Evolutionary conservation across 2,329 filamentous ascomycete genomes (phyloP).

Genomic region (Penicillium sp.): DNA sequence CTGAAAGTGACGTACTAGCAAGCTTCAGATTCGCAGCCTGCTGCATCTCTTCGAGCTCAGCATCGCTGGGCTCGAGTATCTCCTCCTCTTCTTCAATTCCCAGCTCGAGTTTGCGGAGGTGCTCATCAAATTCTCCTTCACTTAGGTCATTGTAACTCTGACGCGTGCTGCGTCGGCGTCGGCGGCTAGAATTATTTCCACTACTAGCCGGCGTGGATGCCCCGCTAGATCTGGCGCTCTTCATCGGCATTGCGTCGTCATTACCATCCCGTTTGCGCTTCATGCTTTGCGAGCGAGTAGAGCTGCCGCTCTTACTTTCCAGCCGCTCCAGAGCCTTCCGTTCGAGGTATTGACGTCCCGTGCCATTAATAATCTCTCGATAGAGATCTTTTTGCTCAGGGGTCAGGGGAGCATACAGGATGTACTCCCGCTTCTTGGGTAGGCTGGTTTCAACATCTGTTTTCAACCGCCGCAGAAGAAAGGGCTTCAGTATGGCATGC

Average conservation of each 20-base stretch:
- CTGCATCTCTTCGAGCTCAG: conserved; percentile 61
- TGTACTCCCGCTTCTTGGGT: conserved; percentile 96
- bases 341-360: conserved; percentile 52
- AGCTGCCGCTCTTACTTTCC: conserved; percentile 35
- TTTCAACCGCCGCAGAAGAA: conserved; percentile 84
- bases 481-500: conserved; percentile 87
- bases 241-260: conserved; percentile 53
- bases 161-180: conserved; percentile 49
- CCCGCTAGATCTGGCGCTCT: conserved; percentile 72
- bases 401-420: conserved; percentile 89
- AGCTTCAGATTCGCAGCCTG: conserved; percentile 67
- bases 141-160: conserved; percentile 68
- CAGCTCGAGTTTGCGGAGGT: conserved; percentile 48
- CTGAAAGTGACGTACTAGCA: conserved; percentile 59
- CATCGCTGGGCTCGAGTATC: conserved; percentile 44
- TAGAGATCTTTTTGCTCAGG: conserved; percentile 90
- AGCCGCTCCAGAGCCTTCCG: conserved; percentile 52
- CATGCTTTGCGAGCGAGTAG: conserved; percentile 45
- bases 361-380: conserved; percentile 78
- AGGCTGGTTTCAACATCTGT: conserved; percentile 86
- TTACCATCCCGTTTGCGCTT: conserved; percentile 58
- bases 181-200: conserved; percentile 48
- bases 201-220: conserved; percentile 67
- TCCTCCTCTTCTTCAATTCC: conserved; percentile 64
- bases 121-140: conserved; percentile 80